Evolutionary conservation across 78 protist genomes (phyloP).

Genomic region (Capsaspora owczarzaki): DNA sequence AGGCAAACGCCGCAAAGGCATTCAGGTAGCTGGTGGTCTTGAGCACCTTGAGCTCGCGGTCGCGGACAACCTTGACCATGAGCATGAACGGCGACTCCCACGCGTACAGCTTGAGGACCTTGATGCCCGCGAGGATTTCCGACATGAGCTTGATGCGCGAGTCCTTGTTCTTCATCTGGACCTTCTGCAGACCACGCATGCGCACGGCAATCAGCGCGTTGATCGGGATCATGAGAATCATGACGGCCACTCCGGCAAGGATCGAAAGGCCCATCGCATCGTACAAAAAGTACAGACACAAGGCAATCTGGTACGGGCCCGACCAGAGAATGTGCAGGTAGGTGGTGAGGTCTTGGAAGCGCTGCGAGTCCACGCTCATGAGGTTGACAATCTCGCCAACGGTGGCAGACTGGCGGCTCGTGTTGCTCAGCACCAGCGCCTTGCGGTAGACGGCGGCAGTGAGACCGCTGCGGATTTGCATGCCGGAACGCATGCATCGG

Average conservation of each 20-base stretch:
- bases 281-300: conserved; percentile 10
- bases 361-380: conserved; percentile 70
- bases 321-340: conserved; percentile 54
- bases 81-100: conserved; percentile 62
- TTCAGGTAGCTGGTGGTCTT: conserved; percentile 11
- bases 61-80: conserved; percentile 17
- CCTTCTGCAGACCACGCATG: not conserved
- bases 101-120: conserved; percentile 62
- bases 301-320: conserved; percentile 27
- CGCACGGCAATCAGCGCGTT: conserved; percentile 4
- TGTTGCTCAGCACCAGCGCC: conserved; percentile 18
- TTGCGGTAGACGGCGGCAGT: conserved; percentile 28
- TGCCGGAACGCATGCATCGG: conserved; percentile 21
- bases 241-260: conserved; percentile 53
- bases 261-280: conserved; percentile 33
- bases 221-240: conserved; percentile 50
- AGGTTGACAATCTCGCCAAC: conserved; percentile 65
- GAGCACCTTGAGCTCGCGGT: conserved; percentile 29
- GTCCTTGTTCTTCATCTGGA: conserved; percentile 15
- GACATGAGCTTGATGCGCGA: conserved; percentile 19
- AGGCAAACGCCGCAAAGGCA: conserved; percentile 32
- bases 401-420: not conserved
- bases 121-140: conserved; percentile 54
- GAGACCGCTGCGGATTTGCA: conserved; percentile 24
- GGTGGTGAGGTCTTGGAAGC: conserved; percentile 36